Percentiles rank a stretch among this genome's conserved stretches.
Conservation (phyloP, 768 basidiomycete genomes). For the Mycena epipterygia region DNA sequence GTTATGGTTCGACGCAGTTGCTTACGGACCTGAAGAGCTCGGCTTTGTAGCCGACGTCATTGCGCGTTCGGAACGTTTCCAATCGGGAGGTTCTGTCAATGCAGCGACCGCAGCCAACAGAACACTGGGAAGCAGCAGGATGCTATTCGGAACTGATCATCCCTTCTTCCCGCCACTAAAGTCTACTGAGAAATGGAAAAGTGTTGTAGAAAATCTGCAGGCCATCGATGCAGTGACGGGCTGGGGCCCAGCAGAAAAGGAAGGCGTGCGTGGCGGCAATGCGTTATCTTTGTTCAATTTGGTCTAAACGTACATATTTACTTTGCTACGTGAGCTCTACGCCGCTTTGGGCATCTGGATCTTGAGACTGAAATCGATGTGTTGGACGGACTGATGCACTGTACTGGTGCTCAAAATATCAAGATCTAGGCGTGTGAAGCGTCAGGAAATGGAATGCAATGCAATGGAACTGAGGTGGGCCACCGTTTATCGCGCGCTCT, state of each 20-base stretch:
- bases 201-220: constrained; percentile 87
- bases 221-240: constrained; percentile 78
- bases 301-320: constrained; percentile 27
- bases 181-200: constrained; percentile 80
- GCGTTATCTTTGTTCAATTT: constrained; percentile 80
- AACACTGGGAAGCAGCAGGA: constrained; percentile 66
- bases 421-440: constrained; percentile 69
- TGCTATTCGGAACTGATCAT: constrained; percentile 91
- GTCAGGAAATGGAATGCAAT: neutral
- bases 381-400: constrained; percentile 92
- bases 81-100: constrained; percentile 47
- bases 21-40: constrained; percentile 89
- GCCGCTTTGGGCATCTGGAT: constrained; percentile 74
- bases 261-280: constrained; percentile 78
- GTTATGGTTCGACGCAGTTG: constrained; percentile 89
- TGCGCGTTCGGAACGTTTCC: constrained; percentile 68
- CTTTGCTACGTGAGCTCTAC: constrained; percentile 28
- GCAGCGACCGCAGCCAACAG: constrained; percentile 47
- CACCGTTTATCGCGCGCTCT: constrained; percentile 88
- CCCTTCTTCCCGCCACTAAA: constrained; percentile 91
- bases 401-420: constrained; percentile 94
- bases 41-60: constrained; percentile 82
- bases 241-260: constrained; percentile 72
- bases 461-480: constrained; percentile 12
- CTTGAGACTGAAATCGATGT: constrained; percentile 98